Conservation (phyloP, 163 green algal genomes). For the Chlorella variabilis region DNA sequence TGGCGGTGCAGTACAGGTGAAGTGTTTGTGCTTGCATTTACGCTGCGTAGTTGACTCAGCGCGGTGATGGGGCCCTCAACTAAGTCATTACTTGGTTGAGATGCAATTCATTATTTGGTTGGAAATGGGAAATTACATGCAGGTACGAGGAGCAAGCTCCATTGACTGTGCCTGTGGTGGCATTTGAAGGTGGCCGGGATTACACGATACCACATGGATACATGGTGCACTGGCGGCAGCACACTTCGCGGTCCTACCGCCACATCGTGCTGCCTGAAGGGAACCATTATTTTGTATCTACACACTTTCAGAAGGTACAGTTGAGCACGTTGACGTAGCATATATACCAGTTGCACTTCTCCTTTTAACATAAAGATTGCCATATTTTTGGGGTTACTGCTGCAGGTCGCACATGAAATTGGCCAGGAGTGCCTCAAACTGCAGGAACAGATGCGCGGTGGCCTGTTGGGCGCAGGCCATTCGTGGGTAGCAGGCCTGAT, state of each 20-base stretch:
- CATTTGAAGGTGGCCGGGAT: conserved; percentile 55
- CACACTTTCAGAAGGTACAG: neutral
- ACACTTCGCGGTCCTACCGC: neutral
- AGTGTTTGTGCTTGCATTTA: neutral
- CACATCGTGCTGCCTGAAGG: too few relatives aligned
- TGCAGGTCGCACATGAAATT: conserved; percentile 18
- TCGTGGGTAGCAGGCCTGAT: neutral
- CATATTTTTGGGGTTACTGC: neutral
- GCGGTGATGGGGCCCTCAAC: neutral
- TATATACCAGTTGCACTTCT: neutral
- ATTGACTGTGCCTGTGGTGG: conserved; percentile 41
- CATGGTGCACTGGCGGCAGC: conserved; percentile 6
- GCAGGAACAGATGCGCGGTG: conserved; percentile 11
- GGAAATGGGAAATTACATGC: neutral
- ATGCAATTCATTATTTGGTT: too few relatives aligned
- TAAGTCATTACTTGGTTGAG: neutral
- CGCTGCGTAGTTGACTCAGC: neutral
- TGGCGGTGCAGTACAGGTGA: conserved; percentile 57
- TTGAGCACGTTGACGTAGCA: neutral
- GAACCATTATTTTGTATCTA: too few relatives aligned
- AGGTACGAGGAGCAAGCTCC: conserved; percentile 13
- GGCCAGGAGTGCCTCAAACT: neutral
- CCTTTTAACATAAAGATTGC: neutral
- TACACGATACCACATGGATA: conserved; percentile 50
- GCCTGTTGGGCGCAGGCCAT: conserved; percentile 1